phyloP scores from a whole-genome alignment of 2,329 filamentous ascomycete genomes.

The Blastomyces percursus region DNA sequence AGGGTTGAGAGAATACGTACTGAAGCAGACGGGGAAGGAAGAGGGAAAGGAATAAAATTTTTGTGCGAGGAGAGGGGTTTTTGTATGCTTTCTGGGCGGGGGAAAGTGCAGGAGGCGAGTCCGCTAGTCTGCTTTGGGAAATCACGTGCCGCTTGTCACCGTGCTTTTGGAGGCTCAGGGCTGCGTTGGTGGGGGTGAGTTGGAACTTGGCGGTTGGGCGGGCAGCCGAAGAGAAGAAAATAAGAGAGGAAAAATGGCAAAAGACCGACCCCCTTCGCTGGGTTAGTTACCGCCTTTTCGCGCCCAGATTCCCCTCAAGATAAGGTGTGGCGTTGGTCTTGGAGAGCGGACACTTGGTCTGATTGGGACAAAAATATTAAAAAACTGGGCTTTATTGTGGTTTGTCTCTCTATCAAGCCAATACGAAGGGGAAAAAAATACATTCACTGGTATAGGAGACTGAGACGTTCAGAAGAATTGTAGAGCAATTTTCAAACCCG shows the following conservation, averaged over 20 bases:
- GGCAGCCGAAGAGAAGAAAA: neutral
- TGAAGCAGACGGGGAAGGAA: slow-evolving; percentile 35
- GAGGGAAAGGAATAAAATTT: slow-evolving; percentile 21
- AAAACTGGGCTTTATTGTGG: neutral
- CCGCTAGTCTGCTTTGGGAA: slow-evolving; percentile 12
- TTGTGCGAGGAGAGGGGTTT: slow-evolving; percentile 32
- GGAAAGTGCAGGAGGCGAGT: slow-evolving; percentile 29
- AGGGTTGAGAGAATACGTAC: slow-evolving; percentile 31
- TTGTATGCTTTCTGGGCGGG: slow-evolving; percentile 41
- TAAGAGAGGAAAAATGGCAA: neutral
- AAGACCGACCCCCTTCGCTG: neutral
- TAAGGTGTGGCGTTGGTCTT: slow-evolving; percentile 3
- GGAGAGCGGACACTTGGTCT: neutral
- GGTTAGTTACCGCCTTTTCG: neutral
- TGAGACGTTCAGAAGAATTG: slow-evolving; percentile 1
- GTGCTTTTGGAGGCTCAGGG: slow-evolving; percentile 20
- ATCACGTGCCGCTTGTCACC: slow-evolving; percentile 17
- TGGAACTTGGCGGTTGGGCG: too few species aligned
- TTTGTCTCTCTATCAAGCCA: neutral
- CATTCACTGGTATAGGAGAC: too few species aligned
- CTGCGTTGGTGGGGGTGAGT: slow-evolving; percentile 4
- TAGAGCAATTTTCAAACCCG: slow-evolving; percentile 1
- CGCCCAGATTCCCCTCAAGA: neutral
- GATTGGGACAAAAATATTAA: neutral
- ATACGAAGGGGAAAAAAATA: slow-evolving; percentile 12